Percentiles rank a stretch among this genome's conserved stretches.
phyloP scores from a whole-genome alignment of 1,284 basidiomycete species.

The Vanrija humicola region DNA sequence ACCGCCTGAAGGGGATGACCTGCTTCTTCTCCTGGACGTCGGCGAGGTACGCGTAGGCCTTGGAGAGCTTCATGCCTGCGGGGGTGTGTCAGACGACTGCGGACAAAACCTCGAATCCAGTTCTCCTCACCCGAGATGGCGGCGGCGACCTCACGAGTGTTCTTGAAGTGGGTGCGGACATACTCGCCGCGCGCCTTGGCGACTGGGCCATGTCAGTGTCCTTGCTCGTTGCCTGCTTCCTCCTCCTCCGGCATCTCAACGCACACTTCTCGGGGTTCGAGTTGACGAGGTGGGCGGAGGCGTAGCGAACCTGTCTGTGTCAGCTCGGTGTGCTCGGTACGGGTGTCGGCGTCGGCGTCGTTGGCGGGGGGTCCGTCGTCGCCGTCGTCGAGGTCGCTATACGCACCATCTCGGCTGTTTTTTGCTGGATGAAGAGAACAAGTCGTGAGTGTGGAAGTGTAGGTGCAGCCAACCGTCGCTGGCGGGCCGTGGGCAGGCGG shows the following conservation, averaged over 20 bases:
- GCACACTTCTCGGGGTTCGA: constrained; percentile 89
- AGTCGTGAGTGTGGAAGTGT: background rate
- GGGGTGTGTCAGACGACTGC: background rate
- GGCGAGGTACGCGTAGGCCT: constrained; percentile 91
- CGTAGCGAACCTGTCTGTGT: constrained; percentile 72
- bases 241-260: constrained; percentile 40
- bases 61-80: constrained; percentile 84
- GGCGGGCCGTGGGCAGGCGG: background rate
- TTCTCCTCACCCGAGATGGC: constrained; percentile 65
- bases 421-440: constrained; percentile 8
- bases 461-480: background rate
- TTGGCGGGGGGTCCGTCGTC: background rate
- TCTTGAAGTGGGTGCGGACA: constrained; percentile 99
- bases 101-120: background rate
- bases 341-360: background rate
- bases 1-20: constrained; percentile 94
- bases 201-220: constrained; percentile 53
- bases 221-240: background rate
- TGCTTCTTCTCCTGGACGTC: constrained; percentile 97
- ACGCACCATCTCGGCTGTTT: constrained; percentile 12
- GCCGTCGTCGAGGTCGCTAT: background rate
- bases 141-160: constrained; percentile 94
- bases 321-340: constrained; percentile 1
- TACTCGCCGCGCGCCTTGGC: constrained; percentile 92
- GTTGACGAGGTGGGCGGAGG: constrained; percentile 69